A percentile compares a stretch with the other conserved stretches of the same genome.
Conservation (phyloP, 1,139 yeast species). For the Saccharomycopsis hybrid region DNA sequence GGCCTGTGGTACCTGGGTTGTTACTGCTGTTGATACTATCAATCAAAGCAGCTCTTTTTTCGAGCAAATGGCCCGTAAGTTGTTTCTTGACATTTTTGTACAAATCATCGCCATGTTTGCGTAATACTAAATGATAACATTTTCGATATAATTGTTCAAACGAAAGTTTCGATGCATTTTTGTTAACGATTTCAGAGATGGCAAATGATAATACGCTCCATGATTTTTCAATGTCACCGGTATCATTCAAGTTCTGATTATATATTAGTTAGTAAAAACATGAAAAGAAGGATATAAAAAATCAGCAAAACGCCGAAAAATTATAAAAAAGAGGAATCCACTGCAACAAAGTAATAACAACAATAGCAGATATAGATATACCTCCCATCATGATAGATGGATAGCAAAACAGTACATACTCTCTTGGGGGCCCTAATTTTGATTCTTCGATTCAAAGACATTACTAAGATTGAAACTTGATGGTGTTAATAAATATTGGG, state of each 20-base stretch:
- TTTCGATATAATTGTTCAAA: conserved; percentile 81
- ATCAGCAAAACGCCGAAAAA: too few relatives aligned
- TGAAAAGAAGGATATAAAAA: too few relatives aligned
- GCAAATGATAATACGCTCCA: conserved; percentile 75
- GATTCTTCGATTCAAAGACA: conserved; percentile 33
- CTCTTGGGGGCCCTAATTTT: conserved; percentile 73
- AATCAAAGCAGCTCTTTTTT: conserved; percentile 25
- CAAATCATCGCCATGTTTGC: conserved; percentile 64
- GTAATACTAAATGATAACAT: conserved; percentile 71
- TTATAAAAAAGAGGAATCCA: too few relatives aligned
- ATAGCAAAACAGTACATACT: conserved; percentile 27
- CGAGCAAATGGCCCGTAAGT: conserved; percentile 45
- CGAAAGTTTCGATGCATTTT: conserved; percentile 69
- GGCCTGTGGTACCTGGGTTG: not conserved
- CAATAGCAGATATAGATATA: too few relatives aligned
- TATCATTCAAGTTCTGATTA: conserved; percentile 27
- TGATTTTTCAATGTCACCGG: conserved; percentile 55
- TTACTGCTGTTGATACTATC: conserved; percentile 22
- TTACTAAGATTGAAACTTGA: too few relatives aligned
- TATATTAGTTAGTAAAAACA: too few relatives aligned
- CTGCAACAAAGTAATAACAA: too few relatives aligned
- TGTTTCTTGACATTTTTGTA: conserved; percentile 56
- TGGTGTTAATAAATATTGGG: too few relatives aligned
- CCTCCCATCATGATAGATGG: not conserved
- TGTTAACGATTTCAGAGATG: conserved; percentile 64